phyloP scores from a whole-genome alignment of 176 grass and related monocot genomes.

The Dendrocalamus sinicus region DNA sequence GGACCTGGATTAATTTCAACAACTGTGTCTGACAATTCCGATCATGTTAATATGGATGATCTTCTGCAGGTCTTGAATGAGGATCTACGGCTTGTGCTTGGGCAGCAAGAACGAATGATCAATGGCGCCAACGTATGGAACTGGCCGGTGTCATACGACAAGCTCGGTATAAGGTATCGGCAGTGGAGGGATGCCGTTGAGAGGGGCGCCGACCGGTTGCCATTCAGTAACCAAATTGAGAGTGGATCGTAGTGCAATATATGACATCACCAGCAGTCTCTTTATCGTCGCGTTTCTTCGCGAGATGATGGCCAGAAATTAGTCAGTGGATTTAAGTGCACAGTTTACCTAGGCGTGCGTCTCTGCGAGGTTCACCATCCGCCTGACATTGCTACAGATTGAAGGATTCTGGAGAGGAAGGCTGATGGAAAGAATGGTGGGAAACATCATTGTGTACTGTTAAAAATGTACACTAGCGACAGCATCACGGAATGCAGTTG shows the following conservation, averaged over 20 bases:
- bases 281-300: constrained; percentile 45
- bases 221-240: constrained; percentile 66
- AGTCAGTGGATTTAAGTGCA: constrained; percentile 19
- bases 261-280: constrained; percentile 36
- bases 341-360: constrained; percentile 28
- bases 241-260: constrained; percentile 44
- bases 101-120: constrained; percentile 96
- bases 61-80: constrained; percentile 87
- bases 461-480: constrained; percentile 57
- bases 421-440: constrained; percentile 1
- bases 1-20: neutral
- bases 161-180: constrained; percentile 85
- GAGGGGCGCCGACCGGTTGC: constrained; percentile 58
- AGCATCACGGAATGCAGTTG: constrained; percentile 46
- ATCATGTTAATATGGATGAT: constrained; percentile 17
- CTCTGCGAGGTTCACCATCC: constrained; percentile 1
- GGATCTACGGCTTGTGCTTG: constrained; percentile 85
- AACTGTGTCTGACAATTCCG: neutral
- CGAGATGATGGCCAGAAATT: constrained; percentile 32
- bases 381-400: neutral
- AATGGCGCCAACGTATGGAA: constrained; percentile 92
- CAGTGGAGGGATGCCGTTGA: constrained; percentile 83
- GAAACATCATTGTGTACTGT: constrained; percentile 32
- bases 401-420: constrained; percentile 35
- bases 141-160: constrained; percentile 87